Conservation (phyloP, 1,284 basidiomycete genomes). For the Melampsora americana region DNA sequence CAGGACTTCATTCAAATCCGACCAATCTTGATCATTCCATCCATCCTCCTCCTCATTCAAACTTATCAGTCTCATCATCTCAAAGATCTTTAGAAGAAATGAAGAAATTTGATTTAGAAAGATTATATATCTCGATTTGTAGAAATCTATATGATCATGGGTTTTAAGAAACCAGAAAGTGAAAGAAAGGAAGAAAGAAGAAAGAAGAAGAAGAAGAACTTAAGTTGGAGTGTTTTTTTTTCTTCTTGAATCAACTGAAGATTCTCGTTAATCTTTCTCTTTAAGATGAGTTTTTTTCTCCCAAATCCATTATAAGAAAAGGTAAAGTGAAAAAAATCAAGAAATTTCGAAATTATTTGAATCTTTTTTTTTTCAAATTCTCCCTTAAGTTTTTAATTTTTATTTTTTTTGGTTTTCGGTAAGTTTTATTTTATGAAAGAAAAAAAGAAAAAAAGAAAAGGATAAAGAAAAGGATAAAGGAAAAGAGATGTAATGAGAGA, state of each 20-base stretch:
- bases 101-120: conserved; percentile 14
- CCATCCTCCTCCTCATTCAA: background rate
- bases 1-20: background rate
- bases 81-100: background rate
- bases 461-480: background rate
- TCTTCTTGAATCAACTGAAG: too few relatives aligned
- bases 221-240: too few relatives aligned
- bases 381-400: background rate
- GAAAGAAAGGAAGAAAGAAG: background rate
- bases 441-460: background rate
- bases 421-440: background rate
- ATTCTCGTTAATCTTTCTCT: too few relatives aligned
- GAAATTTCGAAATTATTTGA: too few relatives aligned
- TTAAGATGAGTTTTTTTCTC: too few relatives aligned
- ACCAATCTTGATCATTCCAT: too few relatives aligned
- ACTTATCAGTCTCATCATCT: background rate
- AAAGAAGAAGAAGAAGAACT: background rate
- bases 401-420: background rate
- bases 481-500: background rate
- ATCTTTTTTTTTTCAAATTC: background rate
- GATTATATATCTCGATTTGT: conserved; percentile 25
- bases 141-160: conserved; percentile 40
- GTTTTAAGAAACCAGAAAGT: conserved; percentile 38
- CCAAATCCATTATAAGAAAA: too few relatives aligned
- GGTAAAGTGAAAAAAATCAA: too few relatives aligned